A percentile compares a stretch with the other conserved stretches of the same genome.
Conservation (phyloP, 805 yeast species). For the Starmerella davenportii region DNA sequence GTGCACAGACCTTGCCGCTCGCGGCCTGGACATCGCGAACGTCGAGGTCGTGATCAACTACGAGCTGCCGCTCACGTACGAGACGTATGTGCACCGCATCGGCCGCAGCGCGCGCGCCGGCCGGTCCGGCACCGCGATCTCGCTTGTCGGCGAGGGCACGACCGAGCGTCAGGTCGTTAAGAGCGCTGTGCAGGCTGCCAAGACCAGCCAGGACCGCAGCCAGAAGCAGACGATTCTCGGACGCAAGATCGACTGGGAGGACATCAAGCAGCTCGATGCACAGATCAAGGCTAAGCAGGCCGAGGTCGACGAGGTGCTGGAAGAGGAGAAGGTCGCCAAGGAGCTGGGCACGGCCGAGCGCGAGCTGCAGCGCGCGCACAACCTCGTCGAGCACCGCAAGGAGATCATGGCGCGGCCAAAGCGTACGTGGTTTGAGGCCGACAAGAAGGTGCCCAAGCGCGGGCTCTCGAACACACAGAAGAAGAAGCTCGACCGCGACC, state of each 20-base stretch:
- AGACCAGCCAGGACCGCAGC: slow-evolving; percentile 24
- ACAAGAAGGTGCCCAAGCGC: slow-evolving; percentile 16
- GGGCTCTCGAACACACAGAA: slow-evolving; percentile 32
- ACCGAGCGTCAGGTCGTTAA: slow-evolving; percentile 81
- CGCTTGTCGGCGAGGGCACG: slow-evolving; percentile 85
- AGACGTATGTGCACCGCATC: slow-evolving; percentile 86
- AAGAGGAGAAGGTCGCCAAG: slow-evolving; percentile 78
- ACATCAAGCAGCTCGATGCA: slow-evolving; percentile 50
- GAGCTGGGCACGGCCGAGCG: slow-evolving; percentile 77
- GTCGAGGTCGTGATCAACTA: slow-evolving; percentile 86
- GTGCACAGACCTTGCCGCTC: slow-evolving; percentile 95
- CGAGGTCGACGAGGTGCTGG: slow-evolving; percentile 55
- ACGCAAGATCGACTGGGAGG: slow-evolving; percentile 77
- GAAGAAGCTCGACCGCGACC: slow-evolving; percentile 43
- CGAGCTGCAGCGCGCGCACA: slow-evolving; percentile 73
- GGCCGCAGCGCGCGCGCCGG: slow-evolving; percentile 99
- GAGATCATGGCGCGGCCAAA: slow-evolving; percentile 83
- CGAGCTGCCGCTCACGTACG: slow-evolving; percentile 89
- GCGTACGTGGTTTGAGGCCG: slow-evolving; percentile 87
- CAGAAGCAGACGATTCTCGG: slow-evolving; percentile 51
- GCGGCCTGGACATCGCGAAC: slow-evolving; percentile 98
- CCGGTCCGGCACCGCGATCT: slow-evolving; percentile 79
- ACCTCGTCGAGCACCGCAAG: slow-evolving; percentile 55
- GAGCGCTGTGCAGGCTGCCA: slow-evolving; percentile 60
- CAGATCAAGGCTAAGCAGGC: slow-evolving; percentile 42